Base-by-base conservation (phyloP, 805 yeast genomes). In the Candida vartiovaarae region DNA sequence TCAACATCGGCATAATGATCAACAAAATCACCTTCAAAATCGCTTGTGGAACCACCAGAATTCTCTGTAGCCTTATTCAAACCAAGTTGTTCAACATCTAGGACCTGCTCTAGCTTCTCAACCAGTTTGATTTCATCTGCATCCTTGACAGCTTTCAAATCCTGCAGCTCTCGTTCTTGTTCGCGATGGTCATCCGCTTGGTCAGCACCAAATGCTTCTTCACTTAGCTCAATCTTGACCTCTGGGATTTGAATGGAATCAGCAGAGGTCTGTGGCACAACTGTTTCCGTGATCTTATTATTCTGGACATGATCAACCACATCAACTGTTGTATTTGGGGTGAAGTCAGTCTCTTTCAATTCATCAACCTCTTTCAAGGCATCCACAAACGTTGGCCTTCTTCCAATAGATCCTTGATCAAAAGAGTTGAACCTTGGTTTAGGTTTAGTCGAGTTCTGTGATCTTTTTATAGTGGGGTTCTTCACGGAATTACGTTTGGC, bases 1-100 rank as follows among this genome's bases (percentile, higher is more conserved):
- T 55, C 57, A 2, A 47, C 35, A 20, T 55, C 57, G 2, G 48
- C 35, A 36, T 44, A 49, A 4, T 48, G 43, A 25, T 52, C 57
- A 34, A 43, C 38, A 2, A 43, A 33, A 8, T 45, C 53, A 32
- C 41, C 39, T 35, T 48, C 51, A n/a, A 42, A 25, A 15, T 52
- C 47, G 37, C 43, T 42, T 6, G 40, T 25, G 8, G 33, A 30
- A 11, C 24, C 11, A n/a, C 10, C 20, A 15, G 20, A 15, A 15
- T 15, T 8, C 20, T 20, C 38, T 6, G 6, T n/a, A 26, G n/a
- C 11, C 31, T 38, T 38, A 29, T 20, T 25, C 24, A 38, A 24
- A 5, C 1, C 11, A 29, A 24, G 25, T 33, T 42, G 29, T 40
- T 41, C 44, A 9, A 31, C 9, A 4, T 31, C 15, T 15, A 38